Evolutionary conservation across 176 grass and related monocot species (phyloP).

Genomic region (Carex scoparia): DNA sequence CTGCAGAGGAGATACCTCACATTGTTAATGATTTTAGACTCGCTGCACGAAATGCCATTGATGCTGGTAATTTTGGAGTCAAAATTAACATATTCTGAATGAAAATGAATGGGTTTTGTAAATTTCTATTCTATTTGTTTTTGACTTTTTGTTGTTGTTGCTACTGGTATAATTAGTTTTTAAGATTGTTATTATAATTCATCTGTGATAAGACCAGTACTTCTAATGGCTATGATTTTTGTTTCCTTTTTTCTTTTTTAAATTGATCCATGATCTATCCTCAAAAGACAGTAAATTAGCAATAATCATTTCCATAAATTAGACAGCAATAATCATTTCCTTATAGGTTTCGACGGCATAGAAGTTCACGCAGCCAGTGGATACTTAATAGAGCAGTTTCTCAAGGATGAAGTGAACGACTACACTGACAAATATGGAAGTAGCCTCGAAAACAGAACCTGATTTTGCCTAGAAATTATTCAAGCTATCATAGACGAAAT

Average conservation of each 20-base stretch:
- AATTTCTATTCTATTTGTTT: neutral
- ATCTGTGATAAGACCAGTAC: neutral
- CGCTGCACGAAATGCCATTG: constrained; percentile 36
- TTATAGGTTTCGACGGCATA: constrained; percentile 21
- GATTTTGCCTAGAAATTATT: constrained; percentile 19
- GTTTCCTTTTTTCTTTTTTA: neutral
- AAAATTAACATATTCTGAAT: neutral
- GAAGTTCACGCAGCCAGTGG: constrained; percentile 27
- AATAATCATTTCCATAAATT: neutral
- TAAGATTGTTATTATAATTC: neutral
- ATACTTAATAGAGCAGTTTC: constrained; percentile 29
- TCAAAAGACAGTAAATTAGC: no score
- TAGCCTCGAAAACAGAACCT: constrained; percentile 14
- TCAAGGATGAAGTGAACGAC: constrained; percentile 32
- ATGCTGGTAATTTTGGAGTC: constrained; percentile 23
- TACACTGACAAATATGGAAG: constrained; percentile 21
- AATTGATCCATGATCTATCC: neutral
- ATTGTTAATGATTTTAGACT: constrained; percentile 42
- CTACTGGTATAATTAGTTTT: neutral
- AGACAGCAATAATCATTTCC: neutral
- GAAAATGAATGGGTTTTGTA: neutral
- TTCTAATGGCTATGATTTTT: neutral
- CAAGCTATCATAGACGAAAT: neutral
- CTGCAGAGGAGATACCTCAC: constrained; percentile 21
- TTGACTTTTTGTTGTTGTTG: neutral